Percentiles rank a stretch among this genome's conserved stretches.
These are phyloP conservation scores for Inga leiocalycina DNA, from an alignment of 306 rosid genomes.

Conservation along the genomic window DNA sequence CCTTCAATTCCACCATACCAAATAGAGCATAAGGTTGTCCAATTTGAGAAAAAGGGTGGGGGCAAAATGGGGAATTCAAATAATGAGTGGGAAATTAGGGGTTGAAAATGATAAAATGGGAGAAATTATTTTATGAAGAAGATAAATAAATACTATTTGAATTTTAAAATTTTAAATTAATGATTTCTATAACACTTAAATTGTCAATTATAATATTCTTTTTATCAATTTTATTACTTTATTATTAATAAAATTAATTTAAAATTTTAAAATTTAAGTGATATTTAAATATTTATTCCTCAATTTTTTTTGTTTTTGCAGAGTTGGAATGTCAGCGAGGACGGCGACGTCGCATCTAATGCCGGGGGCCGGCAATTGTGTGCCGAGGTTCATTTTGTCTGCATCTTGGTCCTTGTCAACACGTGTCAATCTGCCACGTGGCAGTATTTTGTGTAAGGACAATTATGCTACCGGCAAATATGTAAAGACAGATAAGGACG, in stretches of 20 bases:
- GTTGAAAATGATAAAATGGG: neutral
- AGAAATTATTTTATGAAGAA: neutral
- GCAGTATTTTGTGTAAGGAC: neutral
- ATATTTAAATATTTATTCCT: too few species aligned
- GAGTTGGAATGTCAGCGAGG: constrained; percentile 50
- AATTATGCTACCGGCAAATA: constrained; percentile 15
- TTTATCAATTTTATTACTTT: too few species aligned
- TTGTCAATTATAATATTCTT: too few species aligned
- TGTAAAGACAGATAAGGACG: constrained; percentile 12
- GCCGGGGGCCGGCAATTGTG: constrained; percentile 36
- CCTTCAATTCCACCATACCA: too few species aligned
- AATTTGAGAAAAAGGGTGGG: neutral
- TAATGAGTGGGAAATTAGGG: neutral
- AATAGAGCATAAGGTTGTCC: too few species aligned
- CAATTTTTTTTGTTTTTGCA: neutral
- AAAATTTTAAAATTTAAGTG: too few species aligned
- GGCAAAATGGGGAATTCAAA: neutral
- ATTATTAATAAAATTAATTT: too few species aligned
- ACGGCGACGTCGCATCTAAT: constrained; percentile 42
- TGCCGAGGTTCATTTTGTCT: neutral
- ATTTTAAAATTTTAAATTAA: too few species aligned
- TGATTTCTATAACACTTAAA: too few species aligned
- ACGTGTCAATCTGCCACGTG: constrained; percentile 38
- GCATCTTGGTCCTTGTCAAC: constrained; percentile 32
- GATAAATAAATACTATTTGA: too few species aligned